A percentile compares a stretch with the other conserved stretches of the same genome.
phyloP scores from a whole-genome alignment of 176 grass and related monocot species.

The Zea mays region Zm-B73-REFERENCE-NAM-5.0 NC_050098.1:68996001-68996500 shows the following conservation, averaged over 20 bases:
- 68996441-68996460: background rate
- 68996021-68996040: conserved; percentile 90
- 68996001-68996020: conserved; percentile 90
- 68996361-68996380: conserved; percentile 30
- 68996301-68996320: conserved; percentile 91
- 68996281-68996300: conserved; percentile 58
- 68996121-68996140: background rate
- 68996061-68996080: conserved; percentile 8
- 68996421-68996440: background rate
- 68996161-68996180: conserved; percentile 81
- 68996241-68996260: conserved; percentile 38
- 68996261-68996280: conserved; percentile 27
- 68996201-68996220: conserved; percentile 74
- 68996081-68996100: background rate
- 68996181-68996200: conserved; percentile 91
- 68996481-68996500: conserved; percentile 3
- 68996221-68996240: conserved; percentile 53
- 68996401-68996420: background rate
- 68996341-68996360: conserved; percentile 50
- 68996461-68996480: background rate
- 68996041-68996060: conserved; percentile 67
- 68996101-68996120: background rate
- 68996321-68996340: conserved; percentile 92
- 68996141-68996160: conserved; percentile 11
- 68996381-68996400: background rate